A percentile compares a stretch with the other conserved stretches of the same genome.
Evolutionary conservation across 192 early-diverging fungal genomes (phyloP).

Genomic region (Backusella tarrabulga): DNA sequence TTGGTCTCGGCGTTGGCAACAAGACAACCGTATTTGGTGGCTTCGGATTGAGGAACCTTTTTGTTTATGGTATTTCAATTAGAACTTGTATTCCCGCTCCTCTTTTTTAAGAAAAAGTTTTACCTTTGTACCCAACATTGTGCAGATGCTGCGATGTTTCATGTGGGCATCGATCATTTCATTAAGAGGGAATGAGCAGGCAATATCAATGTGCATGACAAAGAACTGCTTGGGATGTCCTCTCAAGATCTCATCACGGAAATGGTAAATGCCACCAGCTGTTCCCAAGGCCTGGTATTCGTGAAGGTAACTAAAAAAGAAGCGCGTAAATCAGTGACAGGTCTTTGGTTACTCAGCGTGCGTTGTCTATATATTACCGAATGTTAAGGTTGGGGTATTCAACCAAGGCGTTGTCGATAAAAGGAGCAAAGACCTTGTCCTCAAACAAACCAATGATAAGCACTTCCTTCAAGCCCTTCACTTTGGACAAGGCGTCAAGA

Average conservation of each 20-base stretch:
- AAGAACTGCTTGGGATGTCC: slow-evolving; percentile 91
- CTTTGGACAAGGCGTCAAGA: slow-evolving; percentile 85
- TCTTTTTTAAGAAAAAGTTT: background rate
- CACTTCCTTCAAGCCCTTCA: slow-evolving; percentile 90
- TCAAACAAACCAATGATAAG: slow-evolving; percentile 98
- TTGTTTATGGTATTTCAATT: background rate
- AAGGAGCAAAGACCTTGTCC: slow-evolving; percentile 86
- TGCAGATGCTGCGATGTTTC: slow-evolving; percentile 79
- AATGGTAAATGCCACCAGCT: slow-evolving; percentile 96
- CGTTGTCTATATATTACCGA: slow-evolving; percentile 51
- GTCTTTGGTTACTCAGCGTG: background rate
- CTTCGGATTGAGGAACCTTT: slow-evolving; percentile 34
- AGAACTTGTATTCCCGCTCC: background rate
- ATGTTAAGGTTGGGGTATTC: slow-evolving; percentile 87
- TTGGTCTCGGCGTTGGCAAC: slow-evolving; percentile 86
- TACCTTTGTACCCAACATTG: slow-evolving; percentile 89
- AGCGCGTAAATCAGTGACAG: slow-evolving; percentile 1
- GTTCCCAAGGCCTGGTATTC: slow-evolving; percentile 98
- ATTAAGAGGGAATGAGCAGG: slow-evolving; percentile 88
- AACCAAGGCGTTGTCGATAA: slow-evolving; percentile 80
- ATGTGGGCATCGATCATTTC: slow-evolving; percentile 85
- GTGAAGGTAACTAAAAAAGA: slow-evolving; percentile 78
- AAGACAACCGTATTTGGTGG: slow-evolving; percentile 89
- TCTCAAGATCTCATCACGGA: slow-evolving; percentile 95
- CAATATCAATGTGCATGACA: slow-evolving; percentile 97